A percentile compares a stretch with the other conserved stretches of the same genome.
phyloP scores from a whole-genome alignment of 2,329 filamentous ascomycete species.

The Alternaria brassicae region DNA sequence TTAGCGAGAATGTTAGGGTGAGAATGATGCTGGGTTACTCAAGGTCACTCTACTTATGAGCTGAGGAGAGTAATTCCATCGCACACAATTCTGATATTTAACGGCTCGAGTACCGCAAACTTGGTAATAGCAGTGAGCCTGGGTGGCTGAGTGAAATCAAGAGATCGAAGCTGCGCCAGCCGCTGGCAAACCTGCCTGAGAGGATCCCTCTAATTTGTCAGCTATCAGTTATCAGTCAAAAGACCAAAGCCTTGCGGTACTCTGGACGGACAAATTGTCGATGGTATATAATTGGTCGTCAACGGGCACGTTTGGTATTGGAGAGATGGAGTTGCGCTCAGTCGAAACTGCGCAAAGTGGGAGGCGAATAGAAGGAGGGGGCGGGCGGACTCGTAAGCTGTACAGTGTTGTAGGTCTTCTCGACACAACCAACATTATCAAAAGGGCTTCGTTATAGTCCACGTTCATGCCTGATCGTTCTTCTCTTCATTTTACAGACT shows the following conservation, averaged over 20 bases:
- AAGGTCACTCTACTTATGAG: neutral
- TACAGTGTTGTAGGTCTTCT: neutral
- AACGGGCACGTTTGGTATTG: neutral
- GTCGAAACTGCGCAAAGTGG: neutral
- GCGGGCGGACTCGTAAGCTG: neutral
- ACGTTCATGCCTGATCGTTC: neutral
- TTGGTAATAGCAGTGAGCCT: neutral
- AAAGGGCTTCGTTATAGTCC: neutral
- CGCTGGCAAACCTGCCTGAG: neutral
- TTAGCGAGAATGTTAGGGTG: conserved; percentile 32
- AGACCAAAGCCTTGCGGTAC: neutral
- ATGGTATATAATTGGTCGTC: neutral
- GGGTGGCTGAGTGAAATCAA: neutral
- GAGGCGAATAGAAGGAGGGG: neutral
- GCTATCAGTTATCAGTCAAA: neutral
- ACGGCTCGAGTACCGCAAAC: neutral
- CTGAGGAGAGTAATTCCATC: neutral
- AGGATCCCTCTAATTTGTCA: neutral
- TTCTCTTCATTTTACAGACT: neutral
- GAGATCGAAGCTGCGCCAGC: neutral
- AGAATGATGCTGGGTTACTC: neutral
- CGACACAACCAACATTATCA: neutral
- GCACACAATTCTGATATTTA: neutral
- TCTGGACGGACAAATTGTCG: neutral
- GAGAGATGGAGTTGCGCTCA: neutral